Evolutionary conservation across 2,329 filamentous ascomycete species (phyloP).

Genomic region (Fusarium sp.): DNA sequence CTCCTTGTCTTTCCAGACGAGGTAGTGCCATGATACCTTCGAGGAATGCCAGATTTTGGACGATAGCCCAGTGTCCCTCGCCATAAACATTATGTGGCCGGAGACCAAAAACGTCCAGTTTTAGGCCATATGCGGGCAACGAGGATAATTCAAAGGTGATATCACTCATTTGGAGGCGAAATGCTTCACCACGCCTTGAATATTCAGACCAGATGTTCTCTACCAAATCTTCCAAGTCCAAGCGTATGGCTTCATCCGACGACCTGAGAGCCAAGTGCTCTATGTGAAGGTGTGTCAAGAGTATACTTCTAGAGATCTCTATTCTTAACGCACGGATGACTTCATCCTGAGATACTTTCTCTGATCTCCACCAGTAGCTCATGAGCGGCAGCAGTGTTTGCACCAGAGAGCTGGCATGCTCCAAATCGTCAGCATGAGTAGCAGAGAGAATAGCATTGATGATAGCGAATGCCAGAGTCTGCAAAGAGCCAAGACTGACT

Average conservation of each 20-base stretch:
- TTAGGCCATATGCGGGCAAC: slow-evolving; percentile 56
- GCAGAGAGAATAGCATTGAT: slow-evolving; percentile 76
- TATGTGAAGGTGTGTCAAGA: slow-evolving; percentile 71
- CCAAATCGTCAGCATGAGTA: slow-evolving; percentile 73
- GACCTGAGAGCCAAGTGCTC: slow-evolving; percentile 62
- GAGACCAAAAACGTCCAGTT: slow-evolving; percentile 62
- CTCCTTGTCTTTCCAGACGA: slow-evolving; percentile 34
- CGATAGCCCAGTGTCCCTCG: slow-evolving; percentile 68
- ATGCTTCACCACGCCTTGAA: slow-evolving; percentile 72
- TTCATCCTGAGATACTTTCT: slow-evolving; percentile 68
- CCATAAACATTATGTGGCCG: slow-evolving; percentile 62
- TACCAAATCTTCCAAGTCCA: slow-evolving; percentile 69
- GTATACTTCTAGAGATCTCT: slow-evolving; percentile 79
- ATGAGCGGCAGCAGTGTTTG: slow-evolving; percentile 75
- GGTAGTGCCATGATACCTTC: slow-evolving; percentile 58
- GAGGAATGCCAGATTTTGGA: slow-evolving; percentile 67
- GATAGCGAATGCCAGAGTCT: slow-evolving; percentile 77
- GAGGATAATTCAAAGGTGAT: slow-evolving; percentile 65
- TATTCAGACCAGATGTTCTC: slow-evolving; percentile 84
- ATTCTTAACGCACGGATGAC: slow-evolving; percentile 73
- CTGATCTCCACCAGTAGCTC: slow-evolving; percentile 80
- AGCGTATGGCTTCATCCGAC: slow-evolving; percentile 51
- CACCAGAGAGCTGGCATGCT: slow-evolving; percentile 68
- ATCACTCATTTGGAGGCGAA: slow-evolving; percentile 82
- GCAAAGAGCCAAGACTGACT: slow-evolving; percentile 68